Evolutionary conservation across 192 early-diverging fungal genomes (phyloP), one percentile per base, ranked within the genome.

Genomic region (Oehlia diaphana): DNA sequence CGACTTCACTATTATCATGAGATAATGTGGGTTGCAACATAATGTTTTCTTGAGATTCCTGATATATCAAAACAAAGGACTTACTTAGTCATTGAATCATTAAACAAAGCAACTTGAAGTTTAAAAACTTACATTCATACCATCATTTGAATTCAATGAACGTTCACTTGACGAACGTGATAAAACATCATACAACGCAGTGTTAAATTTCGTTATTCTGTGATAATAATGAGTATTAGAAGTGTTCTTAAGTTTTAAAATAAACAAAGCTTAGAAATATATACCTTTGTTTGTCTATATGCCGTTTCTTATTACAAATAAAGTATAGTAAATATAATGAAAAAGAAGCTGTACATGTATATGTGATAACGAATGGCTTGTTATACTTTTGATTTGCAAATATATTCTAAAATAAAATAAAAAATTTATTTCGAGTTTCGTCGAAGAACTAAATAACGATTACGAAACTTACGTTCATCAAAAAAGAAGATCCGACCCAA

Each of bases 341-440:
- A 82, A 95, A 94, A 0, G 92, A 88, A 4, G 90, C 86, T 1
- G 93, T 94, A 84, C 92, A 94, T 61, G 93, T 62, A 83, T 93
- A 95, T 13, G 94, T 95, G 42, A 95, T 87, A 39, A 93, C 86
- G 79, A 94, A 94, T 4, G 94, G 93, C 63, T 88, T 91, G 83
- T 91, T 90, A 84, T 89, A 95, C 26, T 89, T 81, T 70, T 89
- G 86, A 58, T 92, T 87, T 63, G 84, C 88, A 86, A 94, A 93
- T 31, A 94, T 88, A 83, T 86, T 90, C 90, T 91, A 72, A 23
- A 77, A 42, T 64, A 63, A 53, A 61, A 42, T 2, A 39, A 21
- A 6, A 28, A 33, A 12, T 7, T 31, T 33, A 53, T 19, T 19
- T 31, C 13, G 2, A 35, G 81, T 42, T 69, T 67, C n/a, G 65